A percentile compares a stretch with the other conserved stretches of the same genome.
These are phyloP conservation scores for Brettanomyces custersianus DNA, from an alignment of 805 yeast species.

Conservation along the genomic window DNA sequence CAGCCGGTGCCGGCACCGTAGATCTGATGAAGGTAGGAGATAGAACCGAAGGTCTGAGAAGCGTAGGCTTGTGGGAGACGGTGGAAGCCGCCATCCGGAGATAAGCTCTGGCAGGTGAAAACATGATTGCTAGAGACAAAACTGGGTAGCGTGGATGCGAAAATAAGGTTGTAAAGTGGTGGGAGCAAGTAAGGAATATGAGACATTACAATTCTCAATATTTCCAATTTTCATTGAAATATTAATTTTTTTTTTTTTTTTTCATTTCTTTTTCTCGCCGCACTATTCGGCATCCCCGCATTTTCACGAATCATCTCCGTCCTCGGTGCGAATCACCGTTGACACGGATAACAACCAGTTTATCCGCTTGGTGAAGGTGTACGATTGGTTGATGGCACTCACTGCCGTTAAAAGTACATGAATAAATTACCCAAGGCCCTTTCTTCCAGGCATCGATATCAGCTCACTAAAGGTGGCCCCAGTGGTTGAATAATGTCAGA, in stretches of 20 bases:
- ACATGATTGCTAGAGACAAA: constrained; percentile 2
- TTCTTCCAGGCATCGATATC: too few species aligned
- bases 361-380: too few species aligned
- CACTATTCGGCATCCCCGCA: too few species aligned
- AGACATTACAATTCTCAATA: not conserved
- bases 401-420: too few species aligned
- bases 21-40: not conserved
- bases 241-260: too few species aligned
- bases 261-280: not conserved
- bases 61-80: constrained; percentile 9
- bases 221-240: not conserved
- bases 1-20: constrained; percentile 13
- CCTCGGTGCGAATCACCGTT: too few species aligned
- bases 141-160: not conserved
- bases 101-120: constrained; percentile 7
- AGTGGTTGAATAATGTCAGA: too few species aligned
- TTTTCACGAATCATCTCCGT: too few species aligned
- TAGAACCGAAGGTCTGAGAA: constrained; percentile 5
- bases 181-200: not conserved
- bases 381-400: too few species aligned
- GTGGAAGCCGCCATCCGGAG: constrained; percentile 6
- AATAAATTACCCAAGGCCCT: too few species aligned
- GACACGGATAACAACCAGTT: too few species aligned
- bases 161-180: not conserved
- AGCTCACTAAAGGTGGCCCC: too few species aligned